Conservation (phyloP, 257 asterid genomes). For the Osmanthus fragrans region DNA sequence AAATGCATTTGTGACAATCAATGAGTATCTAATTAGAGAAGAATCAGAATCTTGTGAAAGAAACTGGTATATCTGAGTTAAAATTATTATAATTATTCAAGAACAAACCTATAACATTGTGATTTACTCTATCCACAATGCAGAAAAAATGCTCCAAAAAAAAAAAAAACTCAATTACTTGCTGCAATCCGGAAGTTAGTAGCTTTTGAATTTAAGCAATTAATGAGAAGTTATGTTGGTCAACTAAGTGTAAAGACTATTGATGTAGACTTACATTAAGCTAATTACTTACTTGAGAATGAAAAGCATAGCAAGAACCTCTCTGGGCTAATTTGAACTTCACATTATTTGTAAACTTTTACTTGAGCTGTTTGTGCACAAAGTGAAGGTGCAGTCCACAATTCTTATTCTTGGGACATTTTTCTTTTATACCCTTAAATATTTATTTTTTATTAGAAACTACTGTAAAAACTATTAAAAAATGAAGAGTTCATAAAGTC, state of each 20-base stretch:
- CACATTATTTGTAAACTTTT: not conserved
- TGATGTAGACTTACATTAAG: not conserved
- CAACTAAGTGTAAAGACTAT: not conserved
- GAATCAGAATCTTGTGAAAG: not conserved
- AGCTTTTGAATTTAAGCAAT: not conserved
- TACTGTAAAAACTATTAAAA: not conserved
- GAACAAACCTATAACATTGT: not conserved
- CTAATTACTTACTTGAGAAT: not conserved
- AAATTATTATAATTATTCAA: not conserved
- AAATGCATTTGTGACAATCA: not conserved
- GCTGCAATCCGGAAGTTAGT: not conserved
- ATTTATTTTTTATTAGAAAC: slow-evolving; percentile 1
- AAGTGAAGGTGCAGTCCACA: not conserved
- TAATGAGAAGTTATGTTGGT: not conserved
- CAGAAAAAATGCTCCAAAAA: not conserved
- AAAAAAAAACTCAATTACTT: too few species aligned
- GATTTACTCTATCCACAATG: not conserved
- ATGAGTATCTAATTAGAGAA: not conserved
- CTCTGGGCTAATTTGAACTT: not conserved
- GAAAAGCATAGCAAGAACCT: slow-evolving; percentile 2
- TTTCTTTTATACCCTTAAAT: not conserved
- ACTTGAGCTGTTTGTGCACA: not conserved
- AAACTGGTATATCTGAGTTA: not conserved
- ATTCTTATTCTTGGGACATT: not conserved
- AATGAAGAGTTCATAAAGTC: not conserved